A percentile compares a stretch with the other conserved stretches of the same genome.
phyloP scores from a whole-genome alignment of 140 eudicot genomes.

The Eryngium alpinum region DNA sequence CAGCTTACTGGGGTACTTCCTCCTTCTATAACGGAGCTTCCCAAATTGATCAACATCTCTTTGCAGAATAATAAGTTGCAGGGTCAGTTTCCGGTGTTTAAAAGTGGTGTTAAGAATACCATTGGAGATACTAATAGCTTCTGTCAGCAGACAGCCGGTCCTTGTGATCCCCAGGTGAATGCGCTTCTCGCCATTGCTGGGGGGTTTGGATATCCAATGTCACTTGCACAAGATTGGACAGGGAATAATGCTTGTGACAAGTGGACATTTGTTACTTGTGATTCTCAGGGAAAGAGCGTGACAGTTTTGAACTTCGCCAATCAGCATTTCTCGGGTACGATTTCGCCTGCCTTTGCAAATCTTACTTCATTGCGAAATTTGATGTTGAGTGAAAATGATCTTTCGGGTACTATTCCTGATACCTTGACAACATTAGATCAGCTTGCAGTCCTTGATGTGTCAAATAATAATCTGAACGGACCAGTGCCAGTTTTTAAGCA shows the following conservation, averaged over 20 bases:
- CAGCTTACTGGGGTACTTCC: constrained; percentile 66
- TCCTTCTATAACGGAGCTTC: constrained; percentile 28
- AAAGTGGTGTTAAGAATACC: not conserved
- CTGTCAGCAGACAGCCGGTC: constrained; percentile 44
- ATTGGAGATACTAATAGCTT: constrained; percentile 43
- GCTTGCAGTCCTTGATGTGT: constrained; percentile 49
- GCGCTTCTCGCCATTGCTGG: constrained; percentile 60
- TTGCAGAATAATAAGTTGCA: constrained; percentile 65
- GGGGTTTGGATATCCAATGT: constrained; percentile 52
- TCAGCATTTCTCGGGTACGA: constrained; percentile 45
- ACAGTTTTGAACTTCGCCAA: constrained; percentile 37
- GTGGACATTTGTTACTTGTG: constrained; percentile 62
- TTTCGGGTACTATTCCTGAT: constrained; percentile 50
- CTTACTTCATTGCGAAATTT: constrained; percentile 41
- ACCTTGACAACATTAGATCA: constrained; percentile 36
- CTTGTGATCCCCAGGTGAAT: constrained; percentile 31
- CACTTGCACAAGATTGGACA: constrained; percentile 60
- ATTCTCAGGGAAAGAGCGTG: constrained; percentile 43
- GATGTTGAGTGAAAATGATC: constrained; percentile 50
- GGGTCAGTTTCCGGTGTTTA: constrained; percentile 59
- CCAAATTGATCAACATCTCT: constrained; percentile 37
- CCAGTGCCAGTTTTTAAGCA: constrained; percentile 28
- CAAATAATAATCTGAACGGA: constrained; percentile 70
- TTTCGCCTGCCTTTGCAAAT: constrained; percentile 68
- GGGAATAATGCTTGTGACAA: constrained; percentile 62